Conservation (phyloP, 495 filamentous ascomycete genomes). For the Delitschia confertaspora region DNA sequence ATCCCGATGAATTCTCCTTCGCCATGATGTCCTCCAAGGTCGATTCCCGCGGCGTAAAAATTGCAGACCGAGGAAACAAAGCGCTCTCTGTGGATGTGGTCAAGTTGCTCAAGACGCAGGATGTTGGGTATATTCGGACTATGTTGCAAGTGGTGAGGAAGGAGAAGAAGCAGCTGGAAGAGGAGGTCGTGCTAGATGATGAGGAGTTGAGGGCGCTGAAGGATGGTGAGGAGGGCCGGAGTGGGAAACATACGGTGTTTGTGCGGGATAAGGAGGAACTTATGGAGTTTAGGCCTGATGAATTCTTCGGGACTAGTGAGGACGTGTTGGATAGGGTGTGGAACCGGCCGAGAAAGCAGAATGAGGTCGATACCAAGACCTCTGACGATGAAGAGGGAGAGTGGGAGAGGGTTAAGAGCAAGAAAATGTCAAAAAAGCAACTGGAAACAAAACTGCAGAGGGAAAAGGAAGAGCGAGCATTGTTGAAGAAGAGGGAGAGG, state of each 20-base stretch:
- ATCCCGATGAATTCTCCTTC: constrained; percentile 95
- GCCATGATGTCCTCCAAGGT: constrained; percentile 68
- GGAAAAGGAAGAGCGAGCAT: constrained; percentile 40
- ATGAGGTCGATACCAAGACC: constrained; percentile 32
- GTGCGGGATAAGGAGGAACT: constrained; percentile 48
- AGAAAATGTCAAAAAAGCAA: constrained; percentile 32
- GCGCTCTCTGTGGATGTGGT: constrained; percentile 59
- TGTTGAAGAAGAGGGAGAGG: constrained; percentile 44
- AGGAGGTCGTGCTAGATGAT: constrained; percentile 40
- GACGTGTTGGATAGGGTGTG: constrained; percentile 29
- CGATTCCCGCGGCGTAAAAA: constrained; percentile 53
- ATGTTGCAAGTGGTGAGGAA: constrained; percentile 50
- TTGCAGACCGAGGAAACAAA: constrained; percentile 44
- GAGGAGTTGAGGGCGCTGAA: constrained; percentile 27
- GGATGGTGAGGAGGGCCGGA: constrained; percentile 29
- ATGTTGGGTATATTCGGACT: constrained; percentile 76
- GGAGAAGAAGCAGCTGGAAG: constrained; percentile 51
- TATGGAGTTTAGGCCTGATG: constrained; percentile 33
- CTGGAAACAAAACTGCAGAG: constrained; percentile 37
- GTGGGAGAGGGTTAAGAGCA: constrained; percentile 24
- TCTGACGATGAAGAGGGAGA: constrained; percentile 34
- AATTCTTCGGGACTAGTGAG: constrained; percentile 32
- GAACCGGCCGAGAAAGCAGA: constrained; percentile 34
- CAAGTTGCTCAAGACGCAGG: constrained; percentile 90
- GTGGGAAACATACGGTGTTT: constrained; percentile 46